These are phyloP conservation scores for Chiua sp. DNA, from an alignment of 1,284 basidiomycete genomes.

Conservation along the genomic window DNA sequence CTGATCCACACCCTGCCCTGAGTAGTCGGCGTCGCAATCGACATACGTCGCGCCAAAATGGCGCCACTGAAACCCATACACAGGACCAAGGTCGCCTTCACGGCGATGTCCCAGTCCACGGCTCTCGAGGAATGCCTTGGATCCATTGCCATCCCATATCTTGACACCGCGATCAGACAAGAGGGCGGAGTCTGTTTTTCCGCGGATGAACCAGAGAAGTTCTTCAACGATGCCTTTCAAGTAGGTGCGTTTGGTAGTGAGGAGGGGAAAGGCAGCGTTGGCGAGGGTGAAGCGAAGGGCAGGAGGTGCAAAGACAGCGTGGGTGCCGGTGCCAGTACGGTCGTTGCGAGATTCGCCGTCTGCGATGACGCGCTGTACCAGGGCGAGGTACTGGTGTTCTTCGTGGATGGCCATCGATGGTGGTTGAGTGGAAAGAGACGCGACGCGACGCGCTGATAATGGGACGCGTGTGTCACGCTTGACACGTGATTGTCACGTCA, in stretches of 20 bases:
- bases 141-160: constrained; percentile 99
- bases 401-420: constrained; percentile 55
- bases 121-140: constrained; percentile 84
- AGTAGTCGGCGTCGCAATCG: constrained; percentile 84
- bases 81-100: constrained; percentile 94
- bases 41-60: constrained; percentile 95
- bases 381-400: constrained; percentile 85
- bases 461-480: neutral
- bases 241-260: constrained; percentile 97
- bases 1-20: constrained; percentile 94
- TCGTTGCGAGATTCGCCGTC: constrained; percentile 82
- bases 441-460: neutral
- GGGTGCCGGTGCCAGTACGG: constrained; percentile 92
- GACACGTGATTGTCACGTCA: constrained; percentile 25
- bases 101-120: constrained; percentile 85
- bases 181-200: constrained; percentile 82
- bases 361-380: constrained; percentile 79
- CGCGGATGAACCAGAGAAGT: constrained; percentile 93
- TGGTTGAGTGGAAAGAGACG: constrained; percentile 4
- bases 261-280: constrained; percentile 77
- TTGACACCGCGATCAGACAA: constrained; percentile 88
- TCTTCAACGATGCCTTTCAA: constrained; percentile 93
- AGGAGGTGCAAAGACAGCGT: constrained; percentile 90
- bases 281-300: constrained; percentile 87
- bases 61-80: constrained; percentile 99